A percentile compares a stretch with the other conserved stretches of the same genome.
These are phyloP conservation scores for Penicillium griseofulvum DNA, from an alignment of 2,329 filamentous ascomycete genomes.

Conservation along the genomic window DNA sequence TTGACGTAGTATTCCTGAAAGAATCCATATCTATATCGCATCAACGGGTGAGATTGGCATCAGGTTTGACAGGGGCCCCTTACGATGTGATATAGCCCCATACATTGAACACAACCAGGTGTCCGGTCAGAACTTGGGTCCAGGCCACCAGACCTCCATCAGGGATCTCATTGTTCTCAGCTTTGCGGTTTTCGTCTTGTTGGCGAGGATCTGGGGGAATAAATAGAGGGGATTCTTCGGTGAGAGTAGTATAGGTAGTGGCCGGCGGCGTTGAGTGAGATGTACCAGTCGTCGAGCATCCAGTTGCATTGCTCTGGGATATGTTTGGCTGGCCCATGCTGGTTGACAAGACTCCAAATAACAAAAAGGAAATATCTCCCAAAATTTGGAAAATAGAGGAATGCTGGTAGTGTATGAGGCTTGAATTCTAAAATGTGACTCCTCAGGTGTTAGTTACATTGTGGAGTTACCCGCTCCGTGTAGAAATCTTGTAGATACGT, in stretches of 20 bases:
- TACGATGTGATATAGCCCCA: slow-evolving; percentile 13
- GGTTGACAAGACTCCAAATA: too few relatives aligned
- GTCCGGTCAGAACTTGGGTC: slow-evolving; percentile 30
- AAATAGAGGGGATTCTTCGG: not conserved
- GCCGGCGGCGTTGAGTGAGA: not conserved
- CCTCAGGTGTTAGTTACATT: slow-evolving; percentile 1
- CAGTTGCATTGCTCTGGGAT: not conserved
- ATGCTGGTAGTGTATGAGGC: not conserved
- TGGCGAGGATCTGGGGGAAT: not conserved
- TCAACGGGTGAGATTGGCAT: not conserved
- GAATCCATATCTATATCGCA: slow-evolving; percentile 28
- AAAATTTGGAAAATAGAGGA: not conserved
- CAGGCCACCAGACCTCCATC: slow-evolving; percentile 34
- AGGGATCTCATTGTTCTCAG: slow-evolving; percentile 14
- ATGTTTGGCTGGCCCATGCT: not conserved
- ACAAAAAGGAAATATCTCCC: not conserved
- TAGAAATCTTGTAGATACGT: not conserved
- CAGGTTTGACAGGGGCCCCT: not conserved
- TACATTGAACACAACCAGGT: slow-evolving; percentile 29
- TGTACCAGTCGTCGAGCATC: not conserved
- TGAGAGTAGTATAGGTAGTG: not conserved
- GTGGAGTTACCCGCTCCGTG: not conserved
- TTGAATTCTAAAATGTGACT: not conserved
- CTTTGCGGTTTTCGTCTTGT: slow-evolving; percentile 3
- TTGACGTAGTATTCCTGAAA: slow-evolving; percentile 48